phyloP scores from a whole-genome alignment of 768 basidiomycete genomes.

The Podaxis mareebaensis region DNA sequence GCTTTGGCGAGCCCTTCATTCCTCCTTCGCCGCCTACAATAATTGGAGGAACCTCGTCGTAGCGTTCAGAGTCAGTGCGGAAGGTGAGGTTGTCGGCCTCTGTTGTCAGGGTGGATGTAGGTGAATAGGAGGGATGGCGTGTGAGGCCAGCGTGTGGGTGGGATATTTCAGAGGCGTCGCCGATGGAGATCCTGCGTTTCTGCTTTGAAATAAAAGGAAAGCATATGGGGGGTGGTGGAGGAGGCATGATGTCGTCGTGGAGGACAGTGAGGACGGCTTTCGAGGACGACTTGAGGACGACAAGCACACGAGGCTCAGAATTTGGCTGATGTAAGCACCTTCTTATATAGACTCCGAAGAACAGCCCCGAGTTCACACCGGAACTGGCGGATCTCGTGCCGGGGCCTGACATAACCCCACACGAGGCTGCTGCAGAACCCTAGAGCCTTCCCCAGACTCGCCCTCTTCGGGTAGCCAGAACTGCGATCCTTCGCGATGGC shows the following conservation, averaged over 20 bases:
- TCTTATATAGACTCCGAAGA: background rate
- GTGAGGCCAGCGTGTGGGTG: slow-evolving; percentile 21
- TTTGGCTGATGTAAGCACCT: background rate
- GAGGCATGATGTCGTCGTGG: slow-evolving; percentile 13
- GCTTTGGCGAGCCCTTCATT: slow-evolving; percentile 41
- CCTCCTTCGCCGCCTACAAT: slow-evolving; percentile 33
- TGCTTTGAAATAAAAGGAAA: slow-evolving; percentile 58
- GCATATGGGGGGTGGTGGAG: slow-evolving; percentile 60
- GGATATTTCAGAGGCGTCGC: slow-evolving; percentile 25
- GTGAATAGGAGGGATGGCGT: slow-evolving; percentile 40
- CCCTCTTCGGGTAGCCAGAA: background rate
- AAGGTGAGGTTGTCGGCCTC: slow-evolving; percentile 53
- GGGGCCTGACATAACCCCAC: background rate
- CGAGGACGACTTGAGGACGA: background rate
- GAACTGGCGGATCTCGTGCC: background rate
- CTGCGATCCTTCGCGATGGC: background rate
- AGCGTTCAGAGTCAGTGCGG: slow-evolving; percentile 61
- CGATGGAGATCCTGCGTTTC: slow-evolving; percentile 47
- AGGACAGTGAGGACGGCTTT: background rate
- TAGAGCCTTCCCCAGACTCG: background rate
- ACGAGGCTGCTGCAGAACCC: background rate
- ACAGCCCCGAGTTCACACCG: background rate
- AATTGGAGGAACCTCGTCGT: slow-evolving; percentile 45
- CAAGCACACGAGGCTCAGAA: background rate
- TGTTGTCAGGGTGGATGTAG: slow-evolving; percentile 43